Conservation (phyloP, 768 basidiomycete genomes). For the Lactarius sanguifluus region DNA sequence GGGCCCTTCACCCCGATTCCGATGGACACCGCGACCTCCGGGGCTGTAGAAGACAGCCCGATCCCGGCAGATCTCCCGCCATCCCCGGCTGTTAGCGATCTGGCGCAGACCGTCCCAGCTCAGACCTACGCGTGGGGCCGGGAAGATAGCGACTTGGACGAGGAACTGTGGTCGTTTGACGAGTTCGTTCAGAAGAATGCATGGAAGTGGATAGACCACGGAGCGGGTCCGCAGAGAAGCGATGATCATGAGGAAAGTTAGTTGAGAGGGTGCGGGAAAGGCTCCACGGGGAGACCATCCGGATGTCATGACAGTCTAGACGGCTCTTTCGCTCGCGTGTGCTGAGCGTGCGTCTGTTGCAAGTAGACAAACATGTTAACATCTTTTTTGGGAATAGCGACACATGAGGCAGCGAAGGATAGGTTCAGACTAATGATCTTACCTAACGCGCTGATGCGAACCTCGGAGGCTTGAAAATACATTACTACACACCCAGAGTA, state of each 20-base stretch:
- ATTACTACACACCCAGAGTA: too few species aligned
- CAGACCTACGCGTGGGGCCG: slow-evolving; percentile 73
- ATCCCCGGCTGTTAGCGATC: slow-evolving; percentile 40
- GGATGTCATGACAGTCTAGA: neutral
- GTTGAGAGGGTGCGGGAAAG: slow-evolving; percentile 43
- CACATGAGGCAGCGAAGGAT: too few species aligned
- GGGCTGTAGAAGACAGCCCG: slow-evolving; percentile 36
- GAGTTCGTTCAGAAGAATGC: slow-evolving; percentile 75
- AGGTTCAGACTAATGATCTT: too few species aligned
- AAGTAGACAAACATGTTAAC: neutral
- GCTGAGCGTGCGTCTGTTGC: too few species aligned
- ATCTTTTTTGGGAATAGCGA: too few species aligned
- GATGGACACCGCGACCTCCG: slow-evolving; percentile 17
- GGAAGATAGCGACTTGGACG: slow-evolving; percentile 46
- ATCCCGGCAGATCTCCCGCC: slow-evolving; percentile 44
- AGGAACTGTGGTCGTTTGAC: slow-evolving; percentile 34
- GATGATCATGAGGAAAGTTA: slow-evolving; percentile 44
- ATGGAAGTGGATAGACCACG: slow-evolving; percentile 68
- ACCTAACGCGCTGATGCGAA: too few species aligned
- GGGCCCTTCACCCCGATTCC: slow-evolving; percentile 39
- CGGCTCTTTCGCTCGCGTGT: neutral
- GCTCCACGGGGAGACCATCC: neutral
- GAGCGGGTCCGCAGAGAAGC: slow-evolving; percentile 33
- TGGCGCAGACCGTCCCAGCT: slow-evolving; percentile 44
- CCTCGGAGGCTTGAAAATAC: too few species aligned